A percentile compares a stretch with the other conserved stretches of the same genome.
Evolutionary conservation across 345 rosid species (phyloP).

Genomic region (Salix suchowensis): DNA sequence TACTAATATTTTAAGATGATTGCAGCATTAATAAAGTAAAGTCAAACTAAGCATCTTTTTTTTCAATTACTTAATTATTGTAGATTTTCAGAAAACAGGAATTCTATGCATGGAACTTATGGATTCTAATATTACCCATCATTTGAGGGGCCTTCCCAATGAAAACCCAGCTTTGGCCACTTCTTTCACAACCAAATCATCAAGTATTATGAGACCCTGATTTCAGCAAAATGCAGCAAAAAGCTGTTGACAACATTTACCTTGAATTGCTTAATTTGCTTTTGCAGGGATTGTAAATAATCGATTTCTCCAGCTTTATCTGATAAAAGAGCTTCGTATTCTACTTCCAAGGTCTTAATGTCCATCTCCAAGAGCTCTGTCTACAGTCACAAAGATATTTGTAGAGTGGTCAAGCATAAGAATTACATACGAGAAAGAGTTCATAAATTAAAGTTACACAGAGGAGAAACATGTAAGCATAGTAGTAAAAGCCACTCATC

Average conservation of each 20-base stretch:
- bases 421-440: background rate
- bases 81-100: background rate
- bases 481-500: background rate
- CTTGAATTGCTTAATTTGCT: conserved; percentile 54
- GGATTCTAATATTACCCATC: background rate
- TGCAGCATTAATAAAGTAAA: background rate
- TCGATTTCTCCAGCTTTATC: conserved; percentile 57
- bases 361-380: conserved; percentile 55
- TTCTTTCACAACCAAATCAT: background rate
- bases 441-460: no score
- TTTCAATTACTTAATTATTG: background rate
- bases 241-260: conserved; percentile 22
- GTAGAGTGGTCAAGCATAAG: background rate
- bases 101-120: background rate
- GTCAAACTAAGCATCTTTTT: background rate
- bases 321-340: conserved; percentile 43
- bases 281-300: conserved; percentile 45
- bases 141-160: background rate
- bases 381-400: conserved; percentile 32
- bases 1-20: background rate
- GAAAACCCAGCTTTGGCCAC: no score
- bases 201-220: background rate
- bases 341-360: conserved; percentile 45
- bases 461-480: background rate
- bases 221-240: background rate